phyloP scores from a whole-genome alignment of 805 yeast species.

The Scheffersomyces amazonensis region DNA sequence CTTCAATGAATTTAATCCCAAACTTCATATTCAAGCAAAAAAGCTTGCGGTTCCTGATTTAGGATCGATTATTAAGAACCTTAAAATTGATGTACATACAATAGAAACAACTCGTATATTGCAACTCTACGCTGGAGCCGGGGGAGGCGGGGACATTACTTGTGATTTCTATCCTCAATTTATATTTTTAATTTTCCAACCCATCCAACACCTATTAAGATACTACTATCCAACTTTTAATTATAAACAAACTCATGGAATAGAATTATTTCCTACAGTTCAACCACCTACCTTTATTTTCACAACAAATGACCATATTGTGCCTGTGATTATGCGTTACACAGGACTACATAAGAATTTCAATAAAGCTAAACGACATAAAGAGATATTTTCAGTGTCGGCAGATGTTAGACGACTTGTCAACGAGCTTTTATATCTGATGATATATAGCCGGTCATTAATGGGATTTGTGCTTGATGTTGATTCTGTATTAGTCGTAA shows the following conservation, averaged over 20 bases:
- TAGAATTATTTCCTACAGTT: neutral
- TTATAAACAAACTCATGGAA: neutral
- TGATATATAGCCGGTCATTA: neutral
- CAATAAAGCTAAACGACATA: neutral
- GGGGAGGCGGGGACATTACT: too few relatives aligned
- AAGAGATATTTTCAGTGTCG: neutral
- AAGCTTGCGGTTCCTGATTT: neutral
- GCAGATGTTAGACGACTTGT: neutral
- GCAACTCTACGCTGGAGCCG: too few relatives aligned
- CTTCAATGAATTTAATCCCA: neutral
- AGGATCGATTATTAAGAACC: neutral
- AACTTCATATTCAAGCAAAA: neutral
- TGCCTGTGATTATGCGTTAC: neutral
- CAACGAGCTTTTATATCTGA: neutral
- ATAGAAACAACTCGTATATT: too few relatives aligned
- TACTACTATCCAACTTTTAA: too few relatives aligned
- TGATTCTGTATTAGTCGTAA: neutral
- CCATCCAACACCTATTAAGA: too few relatives aligned
- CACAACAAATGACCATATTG: neutral
- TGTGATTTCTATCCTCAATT: too few relatives aligned
- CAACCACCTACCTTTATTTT: neutral
- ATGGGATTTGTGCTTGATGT: neutral
- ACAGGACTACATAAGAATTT: neutral
- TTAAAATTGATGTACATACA: neutral
- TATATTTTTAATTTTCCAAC: too few relatives aligned